Evolutionary conservation across 495 filamentous ascomycete genomes (phyloP).

Genomic region (Choiromyces venosus): DNA sequence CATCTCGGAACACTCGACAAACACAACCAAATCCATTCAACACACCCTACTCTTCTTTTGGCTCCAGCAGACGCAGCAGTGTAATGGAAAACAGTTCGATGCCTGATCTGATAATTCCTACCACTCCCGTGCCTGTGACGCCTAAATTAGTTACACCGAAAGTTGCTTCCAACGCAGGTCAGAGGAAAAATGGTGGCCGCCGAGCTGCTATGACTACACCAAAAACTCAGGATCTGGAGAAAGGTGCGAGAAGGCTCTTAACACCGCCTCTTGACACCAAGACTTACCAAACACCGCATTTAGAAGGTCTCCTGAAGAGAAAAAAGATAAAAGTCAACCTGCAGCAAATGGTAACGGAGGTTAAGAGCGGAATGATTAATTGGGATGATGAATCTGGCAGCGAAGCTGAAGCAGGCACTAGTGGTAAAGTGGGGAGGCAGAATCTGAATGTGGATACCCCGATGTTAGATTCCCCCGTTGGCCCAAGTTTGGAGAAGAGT

Average conservation of each 20-base stretch:
- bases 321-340: constrained; percentile 40
- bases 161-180: constrained; percentile 9
- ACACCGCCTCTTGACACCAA: constrained; percentile 32
- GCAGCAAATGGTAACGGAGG: constrained; percentile 36
- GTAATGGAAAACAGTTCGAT: neutral
- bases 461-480: neutral
- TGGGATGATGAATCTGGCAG: constrained; percentile 29
- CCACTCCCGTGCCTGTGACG: neutral
- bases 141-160: constrained; percentile 6
- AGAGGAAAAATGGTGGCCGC: constrained; percentile 31
- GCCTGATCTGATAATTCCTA: neutral
- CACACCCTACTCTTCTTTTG: constrained; percentile 20
- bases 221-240: constrained; percentile 13
- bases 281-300: constrained; percentile 31
- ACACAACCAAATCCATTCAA: constrained; percentile 24
- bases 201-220: constrained; percentile 34
- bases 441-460: neutral
- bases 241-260: constrained; percentile 25
- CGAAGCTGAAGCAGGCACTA: constrained; percentile 6
- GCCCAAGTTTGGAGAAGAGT: neutral
- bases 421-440: neutral
- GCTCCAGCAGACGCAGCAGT: constrained; percentile 21
- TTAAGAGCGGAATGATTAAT: constrained; percentile 30
- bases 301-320: constrained; percentile 37
- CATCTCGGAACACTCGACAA: constrained; percentile 40